phyloP scores from a whole-genome alignment of 805 yeast species.

The Suhomyces xylopsoci region DNA sequence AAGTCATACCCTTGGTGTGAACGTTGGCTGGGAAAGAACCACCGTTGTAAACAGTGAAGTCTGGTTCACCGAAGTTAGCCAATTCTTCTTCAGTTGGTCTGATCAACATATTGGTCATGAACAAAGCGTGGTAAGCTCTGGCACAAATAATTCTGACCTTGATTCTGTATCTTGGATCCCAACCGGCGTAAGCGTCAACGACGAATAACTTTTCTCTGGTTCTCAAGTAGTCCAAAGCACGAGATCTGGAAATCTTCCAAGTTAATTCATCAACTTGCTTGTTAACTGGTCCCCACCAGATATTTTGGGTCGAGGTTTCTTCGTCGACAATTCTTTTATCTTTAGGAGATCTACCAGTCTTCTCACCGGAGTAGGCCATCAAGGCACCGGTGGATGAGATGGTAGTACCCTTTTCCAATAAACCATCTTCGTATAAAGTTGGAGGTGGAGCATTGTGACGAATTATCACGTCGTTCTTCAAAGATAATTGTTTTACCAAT shows the following conservation, averaged over 20 bases:
- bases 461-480: constrained; percentile 60
- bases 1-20: constrained; percentile 96
- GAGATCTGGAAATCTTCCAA: constrained; percentile 92
- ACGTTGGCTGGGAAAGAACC: constrained; percentile 98
- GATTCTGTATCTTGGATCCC: constrained; percentile 97
- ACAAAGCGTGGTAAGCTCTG: constrained; percentile 96
- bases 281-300: constrained; percentile 99
- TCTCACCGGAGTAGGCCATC: constrained; percentile 91
- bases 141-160: constrained; percentile 96
- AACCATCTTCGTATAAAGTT: constrained; percentile 89
- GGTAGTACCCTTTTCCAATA: constrained; percentile 85
- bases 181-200: constrained; percentile 96
- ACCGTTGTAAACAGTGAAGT: constrained; percentile 96
- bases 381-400: constrained; percentile 91
- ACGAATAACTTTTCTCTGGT: constrained; percentile 92
- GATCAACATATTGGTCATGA: constrained; percentile 97
- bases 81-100: constrained; percentile 91
- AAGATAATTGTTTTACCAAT: constrained; percentile 38
- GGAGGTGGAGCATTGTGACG: constrained; percentile 95
- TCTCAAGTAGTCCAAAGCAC: constrained; percentile 95
- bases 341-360: constrained; percentile 98
- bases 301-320: constrained; percentile 72
- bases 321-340: constrained; percentile 98
- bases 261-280: constrained; percentile 90
- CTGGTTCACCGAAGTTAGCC: constrained; percentile 91